Base-by-base conservation (phyloP, 129 eudicot genomes). In the Saussurea involucrata region DNA sequence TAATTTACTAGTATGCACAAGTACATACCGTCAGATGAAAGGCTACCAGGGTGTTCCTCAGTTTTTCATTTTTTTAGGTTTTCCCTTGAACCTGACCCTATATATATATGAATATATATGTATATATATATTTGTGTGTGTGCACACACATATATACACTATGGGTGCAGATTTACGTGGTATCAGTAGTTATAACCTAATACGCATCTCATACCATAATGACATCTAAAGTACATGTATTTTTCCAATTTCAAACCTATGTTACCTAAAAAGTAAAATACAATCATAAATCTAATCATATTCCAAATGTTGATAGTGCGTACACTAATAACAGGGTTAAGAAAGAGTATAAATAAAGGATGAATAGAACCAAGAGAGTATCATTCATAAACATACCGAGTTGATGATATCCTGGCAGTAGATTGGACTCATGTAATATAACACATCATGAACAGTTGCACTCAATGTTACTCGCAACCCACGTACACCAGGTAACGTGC, bases 391-490 rank as follows among this genome's bases (percentile, higher is more conserved):
- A 58, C 65, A 67, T 89, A 94, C 99, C 83, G 97, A 95, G 85
- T 95, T 87, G 76, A 95, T 89, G 67, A 95, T 95, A 71, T 86
- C 94, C 85, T 95, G 99, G 91, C 99, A 92, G 80, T 95, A 90
- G 72, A 95, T 88, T 72, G 99, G 99, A 86, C 99, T 95, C 99
- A 92, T 95, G 90, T 95, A 95, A 75, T 95, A 95, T 72, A 95
- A 78, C 55, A 95, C 90, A 82, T 95, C 99, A 80, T 95, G 99
- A 85, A 90, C 99, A 67, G 99, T 95, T 75, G 97, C 99, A 88
- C 99, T 92, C 79, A 95, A 83, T 72, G 85, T 89, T 40, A 90
- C 90, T 17, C 99, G 89, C 80, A 95, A 72, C 49, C 93, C 96
- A 67, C 92, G 87, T 64, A 95, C 92, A 78, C 99, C 99, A 78